Evolutionary conservation across 106 monocot genomes (phyloP).

Genomic region (Narthecium ossifragum): DNA sequence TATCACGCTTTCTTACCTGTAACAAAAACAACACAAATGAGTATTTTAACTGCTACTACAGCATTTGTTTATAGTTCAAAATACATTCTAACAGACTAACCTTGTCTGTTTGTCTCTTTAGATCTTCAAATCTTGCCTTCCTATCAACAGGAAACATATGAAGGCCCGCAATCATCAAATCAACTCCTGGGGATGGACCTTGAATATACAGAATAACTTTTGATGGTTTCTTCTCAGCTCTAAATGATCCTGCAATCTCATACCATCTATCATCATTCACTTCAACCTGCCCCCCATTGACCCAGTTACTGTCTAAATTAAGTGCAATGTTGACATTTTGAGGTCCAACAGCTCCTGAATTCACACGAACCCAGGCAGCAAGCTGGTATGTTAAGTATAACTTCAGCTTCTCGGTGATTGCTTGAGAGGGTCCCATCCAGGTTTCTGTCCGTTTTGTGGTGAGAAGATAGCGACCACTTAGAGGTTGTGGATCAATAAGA

Average conservation of each 20-base stretch:
- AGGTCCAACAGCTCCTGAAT: slow-evolving; percentile 32
- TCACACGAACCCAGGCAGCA: slow-evolving; percentile 76
- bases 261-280: slow-evolving; percentile 54
- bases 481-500: slow-evolving; percentile 21
- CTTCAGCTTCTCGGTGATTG: slow-evolving; percentile 55
- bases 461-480: slow-evolving; percentile 47
- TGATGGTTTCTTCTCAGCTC: slow-evolving; percentile 68
- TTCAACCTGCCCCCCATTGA: slow-evolving; percentile 80
- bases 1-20: slow-evolving; percentile 61
- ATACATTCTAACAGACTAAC: slow-evolving; percentile 31
- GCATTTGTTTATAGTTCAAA: background rate
- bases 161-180: slow-evolving; percentile 67
- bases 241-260: slow-evolving; percentile 79
- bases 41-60: background rate
- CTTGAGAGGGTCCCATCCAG: slow-evolving; percentile 95
- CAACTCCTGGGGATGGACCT: slow-evolving; percentile 67
- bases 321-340: slow-evolving; percentile 74
- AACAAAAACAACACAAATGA: background rate
- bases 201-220: slow-evolving; percentile 79
- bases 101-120: slow-evolving; percentile 84
- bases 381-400: slow-evolving; percentile 66
- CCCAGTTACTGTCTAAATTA: slow-evolving; percentile 61
- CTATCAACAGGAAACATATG: slow-evolving; percentile 73
- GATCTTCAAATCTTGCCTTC: slow-evolving; percentile 53
- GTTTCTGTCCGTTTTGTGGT: slow-evolving; percentile 49